Percentiles rank a stretch among this genome's conserved stretches.
These are phyloP conservation scores for Leucogyrophana mollusca DNA, from an alignment of 768 basidiomycete genomes.

Conservation along the genomic window DNA sequence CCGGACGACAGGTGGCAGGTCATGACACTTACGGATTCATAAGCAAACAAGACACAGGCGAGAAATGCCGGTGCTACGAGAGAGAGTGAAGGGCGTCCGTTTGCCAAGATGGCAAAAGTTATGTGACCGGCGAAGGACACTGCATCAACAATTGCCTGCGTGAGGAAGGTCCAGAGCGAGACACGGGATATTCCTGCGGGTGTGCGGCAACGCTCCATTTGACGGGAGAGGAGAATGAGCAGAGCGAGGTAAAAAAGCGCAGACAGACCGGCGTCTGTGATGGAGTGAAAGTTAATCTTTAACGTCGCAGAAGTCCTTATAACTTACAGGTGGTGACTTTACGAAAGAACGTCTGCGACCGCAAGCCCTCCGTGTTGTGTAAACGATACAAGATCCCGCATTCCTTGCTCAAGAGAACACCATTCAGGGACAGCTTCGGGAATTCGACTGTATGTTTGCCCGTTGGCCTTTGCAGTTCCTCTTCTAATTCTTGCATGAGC, in stretches of 20 bases:
- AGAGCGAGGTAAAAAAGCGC: conserved; percentile 65
- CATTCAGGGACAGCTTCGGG: conserved; percentile 59
- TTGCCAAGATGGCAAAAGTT: conserved; percentile 82
- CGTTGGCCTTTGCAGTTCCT: conserved; percentile 72
- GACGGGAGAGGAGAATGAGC: conserved; percentile 67
- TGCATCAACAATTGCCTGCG: conserved; percentile 77
- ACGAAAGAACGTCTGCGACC: conserved; percentile 70
- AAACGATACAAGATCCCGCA: conserved; percentile 78
- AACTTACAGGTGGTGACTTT: conserved; percentile 67
- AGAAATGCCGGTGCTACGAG: conserved; percentile 84
- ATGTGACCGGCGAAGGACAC: conserved; percentile 87
- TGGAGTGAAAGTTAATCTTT: conserved; percentile 8
- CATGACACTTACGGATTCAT: conserved; percentile 69
- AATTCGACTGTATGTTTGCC: conserved; percentile 59
- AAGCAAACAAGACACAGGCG: conserved; percentile 74
- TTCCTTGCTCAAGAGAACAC: conserved; percentile 71
- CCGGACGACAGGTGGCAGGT: background rate
- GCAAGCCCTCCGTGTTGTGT: conserved; percentile 63
- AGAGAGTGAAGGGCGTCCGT: conserved; percentile 78
- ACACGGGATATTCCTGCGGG: conserved; percentile 77
- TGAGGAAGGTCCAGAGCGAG: conserved; percentile 80
- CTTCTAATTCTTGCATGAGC: conserved; percentile 69
- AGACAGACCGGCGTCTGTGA: conserved; percentile 70
- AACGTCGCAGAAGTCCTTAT: background rate
- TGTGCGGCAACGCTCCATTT: conserved; percentile 72